Evolutionary conservation across 257 asterid genomes (phyloP).

Genomic region (Plantago major): DNA sequence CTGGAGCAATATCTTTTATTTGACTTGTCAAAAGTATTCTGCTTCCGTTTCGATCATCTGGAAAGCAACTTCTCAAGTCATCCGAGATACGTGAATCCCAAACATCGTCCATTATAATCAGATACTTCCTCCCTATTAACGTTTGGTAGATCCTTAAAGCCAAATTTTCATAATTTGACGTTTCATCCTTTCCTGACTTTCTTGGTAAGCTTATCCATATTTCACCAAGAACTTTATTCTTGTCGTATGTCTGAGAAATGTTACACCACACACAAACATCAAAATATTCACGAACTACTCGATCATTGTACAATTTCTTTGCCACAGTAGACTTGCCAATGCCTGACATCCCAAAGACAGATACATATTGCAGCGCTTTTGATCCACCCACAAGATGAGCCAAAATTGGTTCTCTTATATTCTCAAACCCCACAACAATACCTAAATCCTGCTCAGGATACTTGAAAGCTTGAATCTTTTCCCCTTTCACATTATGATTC

Average conservation of each 20-base stretch:
- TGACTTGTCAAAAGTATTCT: constrained; percentile 30
- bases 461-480: background rate
- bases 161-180: background rate
- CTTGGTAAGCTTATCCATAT: constrained; percentile 1
- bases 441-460: background rate
- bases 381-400: background rate
- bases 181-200: background rate
- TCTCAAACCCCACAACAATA: background rate
- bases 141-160: background rate
- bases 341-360: background rate
- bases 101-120: constrained; percentile 35
- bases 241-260: background rate
- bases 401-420: background rate
- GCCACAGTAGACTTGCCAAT: background rate
- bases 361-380: background rate
- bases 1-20: background rate
- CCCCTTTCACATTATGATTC: background rate
- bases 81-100: constrained; percentile 18
- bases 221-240: background rate
- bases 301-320: constrained; percentile 1
- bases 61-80: constrained; percentile 4
- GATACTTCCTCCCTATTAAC: constrained; percentile 22
- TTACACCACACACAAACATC: background rate
- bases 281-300: background rate
- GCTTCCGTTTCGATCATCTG: constrained; percentile 21